Evolutionary conservation across 2,329 filamentous ascomycete genomes (phyloP), one percentile per base, ranked within the genome.

Genomic region (Aspergillus oerlinghausenensis): DNA sequence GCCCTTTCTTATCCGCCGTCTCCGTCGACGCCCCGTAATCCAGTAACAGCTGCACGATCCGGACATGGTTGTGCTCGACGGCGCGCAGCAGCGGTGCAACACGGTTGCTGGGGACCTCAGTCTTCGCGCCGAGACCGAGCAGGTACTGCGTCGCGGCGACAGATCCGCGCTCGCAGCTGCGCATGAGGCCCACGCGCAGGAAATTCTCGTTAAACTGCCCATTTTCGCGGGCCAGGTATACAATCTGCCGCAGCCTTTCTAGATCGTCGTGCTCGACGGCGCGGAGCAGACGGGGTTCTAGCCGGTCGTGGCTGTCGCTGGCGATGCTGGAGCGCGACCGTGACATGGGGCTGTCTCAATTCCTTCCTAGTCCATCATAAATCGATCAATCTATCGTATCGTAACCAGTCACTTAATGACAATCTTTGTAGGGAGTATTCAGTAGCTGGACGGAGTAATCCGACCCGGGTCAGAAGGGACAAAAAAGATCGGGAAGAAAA

Each of bases 21-120:
- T 73, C 69, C 3, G 66, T 63, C 21, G 65, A 65, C 1, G 70
- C 70, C 9, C 71, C 70, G 40, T 70, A 61, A 32, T 73, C 71
- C 3, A 74, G 67, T 14, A 82, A 67, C 49, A 82, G 61, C 56
- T 70, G 70, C 43, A 80, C 69, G 6, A 80, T 81, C 7, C 76
- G 74, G 8, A 73, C 70, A 54, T 75, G 70, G 29, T 75, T 70
- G 19, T 67, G 69, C 60, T 75, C 72, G 8, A 75, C 73, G 25
- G 74, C 73, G 23, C 71, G 68, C 25, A 74, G 65, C 1, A 77
- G 61, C 6, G 74, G 73, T 9, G 73, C 70, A 4, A 59, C 58
- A 4, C 70, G 61, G 42, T 70, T 70, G 1, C 60, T 62, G 26
- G 61, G 54, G 25, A 68, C 68, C 35, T 78, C 72, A 14, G 71